phyloP scores from a whole-genome alignment of 2,329 filamentous ascomycete genomes.

The Ascochyta clinopodiicola region DNA sequence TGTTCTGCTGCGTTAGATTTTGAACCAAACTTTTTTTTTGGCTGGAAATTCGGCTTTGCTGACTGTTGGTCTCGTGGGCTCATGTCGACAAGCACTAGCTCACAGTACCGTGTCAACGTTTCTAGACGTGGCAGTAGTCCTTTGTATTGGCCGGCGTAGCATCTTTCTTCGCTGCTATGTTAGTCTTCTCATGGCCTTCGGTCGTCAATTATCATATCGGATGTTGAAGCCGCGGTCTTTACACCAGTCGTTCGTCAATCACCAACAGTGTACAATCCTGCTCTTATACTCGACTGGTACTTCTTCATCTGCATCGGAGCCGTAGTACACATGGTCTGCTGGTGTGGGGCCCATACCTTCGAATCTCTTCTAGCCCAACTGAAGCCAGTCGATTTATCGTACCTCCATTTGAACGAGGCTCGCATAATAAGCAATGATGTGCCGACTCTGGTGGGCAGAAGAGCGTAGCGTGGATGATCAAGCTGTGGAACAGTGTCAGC shows the following conservation, averaged over 20 bases:
- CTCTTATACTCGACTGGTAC: slow-evolving; percentile 40
- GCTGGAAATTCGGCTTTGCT: slow-evolving; percentile 31
- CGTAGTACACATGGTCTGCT: slow-evolving; percentile 50
- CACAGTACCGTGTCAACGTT: neutral
- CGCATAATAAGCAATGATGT: slow-evolving; percentile 18
- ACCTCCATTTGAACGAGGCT: slow-evolving; percentile 6
- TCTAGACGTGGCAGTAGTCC: too few relatives aligned
- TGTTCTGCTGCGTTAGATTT: slow-evolving; percentile 33
- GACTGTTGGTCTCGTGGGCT: slow-evolving; percentile 23
- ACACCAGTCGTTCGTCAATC: neutral
- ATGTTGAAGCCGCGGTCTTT: slow-evolving; percentile 4
- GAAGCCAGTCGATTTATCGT: neutral
- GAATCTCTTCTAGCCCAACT: slow-evolving; percentile 38
- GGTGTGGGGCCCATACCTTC: slow-evolving; percentile 58
- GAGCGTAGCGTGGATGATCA: slow-evolving; percentile 21
- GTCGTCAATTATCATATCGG: slow-evolving; percentile 34
- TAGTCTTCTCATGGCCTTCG: slow-evolving; percentile 31
- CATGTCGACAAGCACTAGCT: neutral
- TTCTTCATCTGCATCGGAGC: slow-evolving; percentile 51
- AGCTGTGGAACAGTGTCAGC: slow-evolving; percentile 15
- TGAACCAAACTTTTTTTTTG: slow-evolving; percentile 27
- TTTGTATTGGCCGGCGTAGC: slow-evolving; percentile 30
- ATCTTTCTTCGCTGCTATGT: slow-evolving; percentile 30
- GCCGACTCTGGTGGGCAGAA: slow-evolving; percentile 21
- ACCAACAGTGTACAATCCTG: slow-evolving; percentile 19